These are phyloP conservation scores for Fusarium sp. DNA, from an alignment of 2,329 filamentous ascomycete genomes.

Conservation along the genomic window DNA sequence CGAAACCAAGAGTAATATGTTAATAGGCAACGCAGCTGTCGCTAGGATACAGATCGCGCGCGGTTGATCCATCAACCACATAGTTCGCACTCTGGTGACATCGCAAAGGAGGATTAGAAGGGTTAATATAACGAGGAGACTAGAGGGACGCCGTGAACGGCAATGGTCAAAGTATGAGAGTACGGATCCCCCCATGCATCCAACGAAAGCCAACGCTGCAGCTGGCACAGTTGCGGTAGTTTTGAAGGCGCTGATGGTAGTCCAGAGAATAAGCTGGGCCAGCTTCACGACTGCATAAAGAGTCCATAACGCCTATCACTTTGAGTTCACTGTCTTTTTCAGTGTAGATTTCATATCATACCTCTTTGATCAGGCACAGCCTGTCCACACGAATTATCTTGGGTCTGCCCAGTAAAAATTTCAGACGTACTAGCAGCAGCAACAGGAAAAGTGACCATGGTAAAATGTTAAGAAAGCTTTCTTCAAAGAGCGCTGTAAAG, in stretches of 20 bases:
- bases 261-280: neutral
- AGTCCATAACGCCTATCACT: neutral
- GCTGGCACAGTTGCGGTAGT: neutral
- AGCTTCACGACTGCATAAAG: neutral
- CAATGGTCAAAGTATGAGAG: slow-evolving; percentile 36
- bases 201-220: neutral
- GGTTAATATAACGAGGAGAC: neutral
- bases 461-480: slow-evolving; percentile 15
- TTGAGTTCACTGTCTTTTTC: neutral
- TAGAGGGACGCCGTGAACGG: slow-evolving; percentile 33
- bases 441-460: neutral
- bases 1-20: neutral
- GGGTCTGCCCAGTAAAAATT: neutral
- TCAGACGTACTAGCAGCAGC: neutral
- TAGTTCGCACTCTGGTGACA: neutral
- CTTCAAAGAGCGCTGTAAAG: slow-evolving; percentile 37
- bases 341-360: neutral
- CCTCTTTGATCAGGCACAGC: neutral
- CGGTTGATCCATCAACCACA: neutral
- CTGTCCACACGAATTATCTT: neutral
- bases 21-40: neutral
- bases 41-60: neutral
- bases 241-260: neutral
- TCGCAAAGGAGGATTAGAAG: neutral
- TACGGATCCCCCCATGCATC: neutral